phyloP scores from a whole-genome alignment of 2,329 filamentous ascomycete species.

The Alternaria arbusti region DNA sequence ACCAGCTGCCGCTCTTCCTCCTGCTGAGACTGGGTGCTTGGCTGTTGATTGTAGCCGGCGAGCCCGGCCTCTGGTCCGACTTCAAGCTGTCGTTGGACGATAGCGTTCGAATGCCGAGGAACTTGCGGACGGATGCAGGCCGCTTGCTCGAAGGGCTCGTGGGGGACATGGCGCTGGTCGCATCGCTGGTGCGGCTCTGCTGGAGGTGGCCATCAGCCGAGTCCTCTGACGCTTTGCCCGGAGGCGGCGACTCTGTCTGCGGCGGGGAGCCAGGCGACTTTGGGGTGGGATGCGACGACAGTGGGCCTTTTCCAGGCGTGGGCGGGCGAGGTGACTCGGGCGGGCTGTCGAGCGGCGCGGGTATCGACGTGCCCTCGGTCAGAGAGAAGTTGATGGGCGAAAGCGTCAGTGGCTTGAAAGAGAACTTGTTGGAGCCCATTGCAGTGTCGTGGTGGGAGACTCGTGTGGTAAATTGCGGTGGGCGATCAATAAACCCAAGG shows the following conservation, averaged over 20 bases:
- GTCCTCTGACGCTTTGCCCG: conserved; percentile 26
- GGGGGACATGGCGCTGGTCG: conserved; percentile 38
- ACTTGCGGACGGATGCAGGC: conserved; percentile 50
- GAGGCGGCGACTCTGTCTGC: conserved; percentile 22
- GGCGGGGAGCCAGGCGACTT: conserved; percentile 36
- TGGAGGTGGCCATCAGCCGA: conserved; percentile 23
- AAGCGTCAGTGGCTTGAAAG: conserved; percentile 46
- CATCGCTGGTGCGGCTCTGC: conserved; percentile 37
- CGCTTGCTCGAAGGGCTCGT: conserved; percentile 42
- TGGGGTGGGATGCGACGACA: conserved; percentile 52
- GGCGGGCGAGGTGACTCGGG: conserved; percentile 48
- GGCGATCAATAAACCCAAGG: conserved; percentile 10
- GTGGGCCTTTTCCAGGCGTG: conserved; percentile 47
- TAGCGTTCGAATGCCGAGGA: conserved; percentile 47
- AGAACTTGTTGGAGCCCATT: conserved; percentile 38
- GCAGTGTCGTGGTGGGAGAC: neutral
- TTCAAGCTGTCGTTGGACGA: conserved; percentile 46
- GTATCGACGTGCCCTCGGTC: conserved; percentile 51
- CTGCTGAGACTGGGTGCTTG: conserved; percentile 38
- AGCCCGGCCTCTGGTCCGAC: conserved; percentile 42
- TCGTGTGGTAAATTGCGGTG: conserved; percentile 2
- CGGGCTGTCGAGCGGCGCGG: conserved; percentile 49
- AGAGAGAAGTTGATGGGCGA: conserved; percentile 51
- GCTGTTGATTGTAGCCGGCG: conserved; percentile 44
- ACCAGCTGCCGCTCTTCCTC: conserved; percentile 51